Conservation (phyloP, 805 yeast genomes). For the Zygotorulaspora florentina region DNA sequence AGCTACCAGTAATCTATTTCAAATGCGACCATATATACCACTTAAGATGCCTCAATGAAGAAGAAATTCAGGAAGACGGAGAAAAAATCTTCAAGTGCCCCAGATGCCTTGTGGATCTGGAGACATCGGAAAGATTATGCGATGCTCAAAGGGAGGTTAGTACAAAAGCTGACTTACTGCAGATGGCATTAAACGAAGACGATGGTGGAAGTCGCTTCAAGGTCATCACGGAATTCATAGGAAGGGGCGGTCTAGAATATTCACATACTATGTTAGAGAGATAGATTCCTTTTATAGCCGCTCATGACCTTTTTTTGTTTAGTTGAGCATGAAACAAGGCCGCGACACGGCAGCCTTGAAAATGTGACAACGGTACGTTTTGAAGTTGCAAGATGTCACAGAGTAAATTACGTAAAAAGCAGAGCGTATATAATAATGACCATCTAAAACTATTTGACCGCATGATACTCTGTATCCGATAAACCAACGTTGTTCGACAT, state of each 20-base stretch:
- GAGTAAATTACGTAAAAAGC: too few species aligned
- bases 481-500: slow-evolving; percentile 10
- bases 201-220: slow-evolving; percentile 59
- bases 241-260: slow-evolving; percentile 78
- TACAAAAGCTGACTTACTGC: slow-evolving; percentile 60
- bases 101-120: slow-evolving; percentile 65
- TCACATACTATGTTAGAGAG: slow-evolving; percentile 12
- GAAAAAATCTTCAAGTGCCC: slow-evolving; percentile 55
- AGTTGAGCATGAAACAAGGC: slow-evolving; percentile 11
- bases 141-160: slow-evolving; percentile 58
- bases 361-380: background rate
- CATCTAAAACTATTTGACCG: too few species aligned
- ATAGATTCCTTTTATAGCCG: background rate
- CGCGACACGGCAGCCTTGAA: slow-evolving; percentile 2
- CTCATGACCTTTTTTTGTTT: background rate
- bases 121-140: slow-evolving; percentile 56
- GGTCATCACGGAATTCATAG: slow-evolving; percentile 74
- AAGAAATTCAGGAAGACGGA: slow-evolving; percentile 22
- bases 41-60: slow-evolving; percentile 65
- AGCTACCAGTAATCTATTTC: slow-evolving; percentile 78
- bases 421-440: background rate
- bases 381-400: background rate
- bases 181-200: slow-evolving; percentile 46
- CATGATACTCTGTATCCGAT: background rate
- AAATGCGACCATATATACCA: slow-evolving; percentile 85